Base-by-base conservation (phyloP, 805 yeast species). In the Saccharomycopsis babjevae region DNA sequence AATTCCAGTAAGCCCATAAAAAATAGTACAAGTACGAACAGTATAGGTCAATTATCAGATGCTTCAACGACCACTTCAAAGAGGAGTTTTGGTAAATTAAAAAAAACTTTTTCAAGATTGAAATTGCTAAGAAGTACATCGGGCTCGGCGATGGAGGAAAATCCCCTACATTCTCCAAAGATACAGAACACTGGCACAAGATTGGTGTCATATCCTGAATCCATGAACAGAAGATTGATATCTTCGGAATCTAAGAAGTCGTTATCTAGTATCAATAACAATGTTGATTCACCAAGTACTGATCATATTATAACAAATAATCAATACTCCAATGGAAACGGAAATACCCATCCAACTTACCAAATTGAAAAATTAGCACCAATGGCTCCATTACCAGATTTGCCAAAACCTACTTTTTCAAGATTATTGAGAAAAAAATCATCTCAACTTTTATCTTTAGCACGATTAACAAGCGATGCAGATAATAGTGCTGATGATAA, bases 361-460 rank as follows among this genome's bases (percentile, higher is more conserved):
- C 32, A 20, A 22, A 39, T 30, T 25, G 40, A 40, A 36, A 57
- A 46, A 22, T 46, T 46, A 30, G 56, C 56, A 11, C 25, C 55
- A n/a, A 50, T 50, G 15, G 7, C 40, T 22, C 18, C 18, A 10
- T 2, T 20, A 54, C 13, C 42, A 11, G 57, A 46, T 5, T 63
- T 30, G 36, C 61, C 59, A 20, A 61, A 61, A 34, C 65, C 65
- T 25, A 63, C 65, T 20, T 64, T 64, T 39, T 59, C 66, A 5
- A 55, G 58, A 46, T 56, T 63, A 18, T 11, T 64, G 28, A 52
- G 63, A 38, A 64, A 64, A 34, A 64, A 64, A 42, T 62, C 64
- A 42, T 64, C 66, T 8, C 64, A 64, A 52, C 38, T 62, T 8
- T 43, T 64, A 10, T 28, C 34, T 4, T 39, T 38, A 25, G 56